Evolutionary conservation across 192 early-diverging fungal genomes (phyloP), one percentile per base, ranked within the genome.

Genomic region (Coemansia sp.): DNA sequence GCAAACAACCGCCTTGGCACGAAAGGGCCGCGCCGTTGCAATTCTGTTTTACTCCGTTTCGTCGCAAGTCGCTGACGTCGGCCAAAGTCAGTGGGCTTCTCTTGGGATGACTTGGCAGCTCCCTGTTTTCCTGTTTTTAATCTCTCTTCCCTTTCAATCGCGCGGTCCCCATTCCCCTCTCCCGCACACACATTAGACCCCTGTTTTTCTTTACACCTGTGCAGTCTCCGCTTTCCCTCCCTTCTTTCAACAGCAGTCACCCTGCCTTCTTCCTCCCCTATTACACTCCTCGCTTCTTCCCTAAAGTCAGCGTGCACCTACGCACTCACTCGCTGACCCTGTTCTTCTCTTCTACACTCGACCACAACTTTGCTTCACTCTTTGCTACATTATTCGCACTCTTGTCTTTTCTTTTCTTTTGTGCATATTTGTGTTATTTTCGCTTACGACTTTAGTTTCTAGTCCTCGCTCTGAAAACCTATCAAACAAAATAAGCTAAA

Each of bases 241-340:
- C 32, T 38, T 45, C 45, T 47, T 65, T 41, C 15, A 35, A 49
- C 60, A 67, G 66, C 66, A 67, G 66, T 67, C 66, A 67, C 58
- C 58, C 39, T 67, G 51, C 51, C 37, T 55, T 55, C 24, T 25
- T 22, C 35, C 32, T 45, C 38, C 12, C 50, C 23, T 56, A 41
- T 45, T 55, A n/a, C 37, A 38, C 21, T 47, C 39, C 38, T 60
- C 9, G 43, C 12, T n/a, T 56, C 54, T 27, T 32, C 54, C 54
- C 54, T 27, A n/a, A 56, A 56, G 17, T 56, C 54, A 55, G 27
- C 53, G 29, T n/a, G 29, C 24, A 27, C 22, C 10, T 27, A 54
- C 66, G 58, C 66, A 35, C 65, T 23, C 51, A n/a, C 51, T 38
- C 21, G 56, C 35, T 57, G 38, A 21, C 21, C 29, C 56, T 57